These are phyloP conservation scores for Isoetes engelmannii DNA, from an alignment of 83 land plant species.

Conservation along the genomic window DNA sequence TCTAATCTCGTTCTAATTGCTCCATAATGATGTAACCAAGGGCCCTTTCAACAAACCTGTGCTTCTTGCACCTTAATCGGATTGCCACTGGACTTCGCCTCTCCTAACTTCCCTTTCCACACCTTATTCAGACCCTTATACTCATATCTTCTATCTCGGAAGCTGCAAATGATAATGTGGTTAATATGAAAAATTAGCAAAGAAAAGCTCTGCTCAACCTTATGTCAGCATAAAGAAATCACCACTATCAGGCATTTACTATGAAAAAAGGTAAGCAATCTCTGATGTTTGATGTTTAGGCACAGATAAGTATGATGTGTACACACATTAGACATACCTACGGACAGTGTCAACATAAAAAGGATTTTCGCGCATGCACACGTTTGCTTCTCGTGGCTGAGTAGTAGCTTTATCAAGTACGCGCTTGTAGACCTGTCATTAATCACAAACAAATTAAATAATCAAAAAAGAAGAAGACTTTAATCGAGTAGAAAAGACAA, in stretches of 20 bases:
- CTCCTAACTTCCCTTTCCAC: constrained; percentile 92
- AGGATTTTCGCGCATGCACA: constrained; percentile 98
- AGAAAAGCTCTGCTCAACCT: not conserved
- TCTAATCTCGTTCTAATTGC: too few species aligned
- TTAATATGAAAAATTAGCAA: not conserved
- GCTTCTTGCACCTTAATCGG: constrained; percentile 91
- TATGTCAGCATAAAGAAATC: not conserved
- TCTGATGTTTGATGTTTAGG: not conserved
- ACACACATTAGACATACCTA: constrained; percentile 39
- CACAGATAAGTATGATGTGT: not conserved
- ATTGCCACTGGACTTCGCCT: constrained; percentile 85
- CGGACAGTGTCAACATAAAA: constrained; percentile 97
- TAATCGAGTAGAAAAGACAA: constrained; percentile 2
- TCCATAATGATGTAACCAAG: too few species aligned
- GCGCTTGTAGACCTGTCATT: constrained; percentile 77
- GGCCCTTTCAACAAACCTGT: constrained; percentile 44
- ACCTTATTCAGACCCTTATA: constrained; percentile 96
- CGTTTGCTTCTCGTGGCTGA: constrained; percentile 81
- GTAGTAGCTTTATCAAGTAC: constrained; percentile 92
- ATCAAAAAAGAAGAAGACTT: constrained; percentile 9
- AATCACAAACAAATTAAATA: not conserved
- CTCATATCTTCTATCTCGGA: constrained; percentile 95
- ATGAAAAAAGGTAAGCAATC: not conserved
- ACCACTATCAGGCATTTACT: not conserved
- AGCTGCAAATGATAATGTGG: constrained; percentile 35